Evolutionary conservation across 2,329 filamentous ascomycete genomes (phyloP), one percentile per base, ranked within the genome.

Genomic region (Aureobasidium lini): DNA sequence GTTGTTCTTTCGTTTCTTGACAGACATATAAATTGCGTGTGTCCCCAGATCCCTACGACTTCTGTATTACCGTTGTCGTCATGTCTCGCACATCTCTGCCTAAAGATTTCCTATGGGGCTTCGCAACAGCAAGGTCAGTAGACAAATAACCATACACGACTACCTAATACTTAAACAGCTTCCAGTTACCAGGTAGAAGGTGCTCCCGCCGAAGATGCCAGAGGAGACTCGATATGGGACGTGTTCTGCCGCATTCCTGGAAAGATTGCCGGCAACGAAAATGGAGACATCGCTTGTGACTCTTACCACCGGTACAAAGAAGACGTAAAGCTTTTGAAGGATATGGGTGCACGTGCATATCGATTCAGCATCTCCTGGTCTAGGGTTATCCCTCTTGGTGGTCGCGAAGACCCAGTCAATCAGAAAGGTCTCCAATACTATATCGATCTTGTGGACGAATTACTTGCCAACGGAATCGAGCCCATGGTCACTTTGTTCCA

Each of bases 401-500:
- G 90, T 56, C 42, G 59, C 16, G 81, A 88, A 62, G 90, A 95
- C 71, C 87, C 89, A 28, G 70, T 95, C 75, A 95, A 95, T 76
- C 80, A 89, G 68, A 81, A 83, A 60, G 90, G 90, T 32, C 74
- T 95, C 43, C 82, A 87, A 66, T 87, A 90, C 76, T 95, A 95
- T 72, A 78, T 85, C 69, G 84, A 86, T 68, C 86, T 95, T 63
- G 84, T 91, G 46, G 87, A 94, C 70, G 87, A 89, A 68, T 79
- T 95, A 54, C 79, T 88, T 47, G 88, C 80, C 4, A 88, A 86
- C 6, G 89, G 86, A 60, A 94, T 95, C 67, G 83, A 80, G 23
- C 90, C 90, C 1, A 85, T 94, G 72, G 83, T 95, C 68, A 95
- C 90, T 2, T 79, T 95, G n/a, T 89, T 87, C 74, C 90, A 95